Percentiles rank a stretch among this genome's conserved stretches.
These are phyloP conservation scores for Irpex lacteus DNA, from an alignment of 1,284 basidiomycete genomes.

Conservation along the genomic window DNA sequence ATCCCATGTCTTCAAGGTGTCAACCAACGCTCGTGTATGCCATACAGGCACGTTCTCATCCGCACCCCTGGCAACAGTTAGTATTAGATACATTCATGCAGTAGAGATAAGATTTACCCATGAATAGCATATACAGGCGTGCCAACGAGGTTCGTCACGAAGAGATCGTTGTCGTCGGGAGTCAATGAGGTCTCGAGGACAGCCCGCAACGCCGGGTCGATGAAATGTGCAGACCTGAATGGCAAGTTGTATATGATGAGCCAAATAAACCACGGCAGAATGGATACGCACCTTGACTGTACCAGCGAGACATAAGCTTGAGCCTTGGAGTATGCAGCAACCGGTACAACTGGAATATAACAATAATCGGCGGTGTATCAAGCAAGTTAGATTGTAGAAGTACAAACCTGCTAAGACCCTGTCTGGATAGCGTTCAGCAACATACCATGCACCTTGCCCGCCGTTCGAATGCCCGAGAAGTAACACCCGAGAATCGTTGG, in stretches of 20 bases:
- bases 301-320: conserved; percentile 79
- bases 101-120: conserved; percentile 45
- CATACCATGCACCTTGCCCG: conserved; percentile 86
- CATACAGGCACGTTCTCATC: conserved; percentile 82
- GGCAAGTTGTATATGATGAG: neutral
- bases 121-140: conserved; percentile 76
- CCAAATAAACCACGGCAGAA: neutral
- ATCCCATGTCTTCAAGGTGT: conserved; percentile 55
- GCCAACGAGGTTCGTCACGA: conserved; percentile 72
- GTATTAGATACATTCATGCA: neutral
- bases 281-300: conserved; percentile 47
- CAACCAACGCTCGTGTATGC: conserved; percentile 68
- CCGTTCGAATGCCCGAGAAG: conserved; percentile 91
- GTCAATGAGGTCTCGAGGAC: conserved; percentile 73
- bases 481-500: conserved; percentile 43
- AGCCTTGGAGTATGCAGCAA: conserved; percentile 80
- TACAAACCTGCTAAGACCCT: conserved; percentile 59
- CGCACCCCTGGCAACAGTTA: conserved; percentile 43
- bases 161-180: conserved; percentile 85
- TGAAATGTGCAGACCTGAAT: conserved; percentile 65
- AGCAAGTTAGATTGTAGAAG: neutral
- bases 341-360: conserved; percentile 53
- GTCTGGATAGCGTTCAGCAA: conserved; percentile 76
- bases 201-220: conserved; percentile 71
- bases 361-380: neutral